Evolutionary conservation across 2,329 filamentous ascomycete species (phyloP), one percentile per base, ranked within the genome.

Genomic region (Verticillium klebahnii): DNA sequence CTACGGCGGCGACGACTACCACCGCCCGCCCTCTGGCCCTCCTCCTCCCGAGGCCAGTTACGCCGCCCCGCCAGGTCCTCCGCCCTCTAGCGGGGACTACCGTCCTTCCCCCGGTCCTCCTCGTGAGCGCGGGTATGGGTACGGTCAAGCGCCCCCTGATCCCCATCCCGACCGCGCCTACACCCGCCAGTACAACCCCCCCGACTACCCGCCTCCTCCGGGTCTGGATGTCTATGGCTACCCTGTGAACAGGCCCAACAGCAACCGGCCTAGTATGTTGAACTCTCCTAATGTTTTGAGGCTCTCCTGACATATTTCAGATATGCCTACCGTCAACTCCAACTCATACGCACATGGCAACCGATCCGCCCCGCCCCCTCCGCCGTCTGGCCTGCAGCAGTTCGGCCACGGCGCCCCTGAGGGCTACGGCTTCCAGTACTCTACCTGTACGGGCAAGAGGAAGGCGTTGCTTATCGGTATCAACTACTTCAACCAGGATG

Each of bases 391-490:
- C 60, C 82, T 89, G 65, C 90, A 93, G 73, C 80, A 84, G 65
- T 95, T 95, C 71, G 91, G 93, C 61, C 82, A 88, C 64, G 93
- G 92, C 62, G 93, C 93, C 15, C 93, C 93, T 19, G 82, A 87
- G 65, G 84, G 83, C 69, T 97, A 97, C 75, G 86, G 82, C 55
- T 98, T 93, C 76, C 91, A 94, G 75, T 97, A 97, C 76, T 97
- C 93, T 56, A 89, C 89, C 67, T 98, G 93, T 74, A 96, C 90
- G 5, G 94, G 93, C 56, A 87, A 88, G 69, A 83, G 93, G 72
- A 97, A 97, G 79, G 94, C 93, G 5, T 80, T 97, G 34, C 77
- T 98, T 64, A 94, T 97, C 68, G 94, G 94, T 61, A 97, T 97
- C 81, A 97, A 97, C 78, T 97, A 98, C 78, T 97, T 97, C 73